These are phyloP conservation scores for Wallacemonas sp. DNA, from an alignment of 208 protist species.

Conservation along the genomic window DNA sequence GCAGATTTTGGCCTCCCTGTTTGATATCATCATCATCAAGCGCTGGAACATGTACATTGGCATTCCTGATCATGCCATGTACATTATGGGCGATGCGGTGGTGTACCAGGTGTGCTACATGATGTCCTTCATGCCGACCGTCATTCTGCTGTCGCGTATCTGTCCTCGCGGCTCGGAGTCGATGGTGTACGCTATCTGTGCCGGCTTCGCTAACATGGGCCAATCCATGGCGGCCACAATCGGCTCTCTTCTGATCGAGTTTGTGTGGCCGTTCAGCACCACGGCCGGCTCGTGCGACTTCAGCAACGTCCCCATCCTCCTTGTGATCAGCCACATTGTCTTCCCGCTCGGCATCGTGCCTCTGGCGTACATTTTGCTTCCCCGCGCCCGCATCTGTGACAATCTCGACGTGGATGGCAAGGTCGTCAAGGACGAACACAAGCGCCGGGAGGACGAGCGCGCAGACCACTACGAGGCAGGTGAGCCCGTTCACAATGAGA, in stretches of 20 bases:
- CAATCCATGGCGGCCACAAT: slow-evolving; percentile 30
- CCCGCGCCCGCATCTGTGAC: slow-evolving; percentile 36
- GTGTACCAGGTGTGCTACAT: slow-evolving; percentile 31
- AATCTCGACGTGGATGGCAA: slow-evolving; percentile 21
- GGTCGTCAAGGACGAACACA: slow-evolving; percentile 6
- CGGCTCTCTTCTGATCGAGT: slow-evolving; percentile 39
- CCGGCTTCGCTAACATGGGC: slow-evolving; percentile 37
- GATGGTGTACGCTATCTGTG: slow-evolving; percentile 42
- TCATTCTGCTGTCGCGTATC: slow-evolving; percentile 33
- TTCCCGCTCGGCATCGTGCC: slow-evolving; percentile 42
- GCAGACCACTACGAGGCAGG: neutral
- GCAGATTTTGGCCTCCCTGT: slow-evolving; percentile 19
- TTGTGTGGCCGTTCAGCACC: slow-evolving; percentile 26
- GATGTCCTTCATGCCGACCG: slow-evolving; percentile 45
- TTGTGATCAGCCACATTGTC: slow-evolving; percentile 37
- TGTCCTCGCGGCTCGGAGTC: slow-evolving; percentile 44
- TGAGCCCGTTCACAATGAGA: neutral
- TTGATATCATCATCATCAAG: slow-evolving; percentile 27
- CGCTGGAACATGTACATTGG: slow-evolving; percentile 24
- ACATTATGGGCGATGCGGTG: slow-evolving; percentile 46
- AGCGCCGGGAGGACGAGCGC: neutral
- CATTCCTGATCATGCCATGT: slow-evolving; percentile 21
- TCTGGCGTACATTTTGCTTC: slow-evolving; percentile 34
- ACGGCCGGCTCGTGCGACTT: slow-evolving; percentile 46
- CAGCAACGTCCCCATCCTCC: slow-evolving; percentile 27